Evolutionary conservation across 176 grass and related monocot genomes (phyloP), one percentile per base, ranked within the genome.

Genomic region (Thinopyrum elongatum): DNA sequence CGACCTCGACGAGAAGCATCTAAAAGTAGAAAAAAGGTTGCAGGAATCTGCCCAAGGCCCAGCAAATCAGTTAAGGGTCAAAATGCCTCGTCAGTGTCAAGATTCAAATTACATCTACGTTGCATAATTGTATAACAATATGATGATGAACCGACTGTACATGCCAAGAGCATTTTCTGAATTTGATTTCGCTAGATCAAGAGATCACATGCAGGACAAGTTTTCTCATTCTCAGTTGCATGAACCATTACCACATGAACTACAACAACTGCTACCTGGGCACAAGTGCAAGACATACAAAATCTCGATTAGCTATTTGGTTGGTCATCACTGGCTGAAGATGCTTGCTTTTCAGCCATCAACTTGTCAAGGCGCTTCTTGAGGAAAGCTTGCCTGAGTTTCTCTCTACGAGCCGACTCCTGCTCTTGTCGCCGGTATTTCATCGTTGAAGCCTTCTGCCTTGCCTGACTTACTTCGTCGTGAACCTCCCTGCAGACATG

Each of bases 311-410:
- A 87, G 74, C 80, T 69, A 82, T 66, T 16, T 59, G 86, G 86
- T 49, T 65, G 60, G 73, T 77, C 79, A 64, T 76, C 71, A 59
- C 44, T 85, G 30, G 73, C 47, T 21, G 90, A 60, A 87, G 90
- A 82, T 28, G 82, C 81, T 85, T 94, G 94, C 78, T 95, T 98
- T 72, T 87, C 85, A 58, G 93, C 74, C 64, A 90, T 79, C 80
- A 94, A 78, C 67, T 98, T 95, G 31, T 98, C 84, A 33, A 98
- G 76, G 51, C 93, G 97, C 90, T 96, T 96, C 85, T 94, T 98
- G 36, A 98, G 90, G 74, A 96, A 98, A 74, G 94, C 93, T 61
- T 98, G 97, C 84, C 71, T 91, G 7, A 98, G 86, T 94, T 94
- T 98, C 84, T 95, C 94, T 84, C 94, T 87, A 66, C 97, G 88